A percentile compares a stretch with the other conserved stretches of the same genome.
Evolutionary conservation across 345 rosid genomes (phyloP).

Genomic region (Dipteronia dyeriana): DNA sequence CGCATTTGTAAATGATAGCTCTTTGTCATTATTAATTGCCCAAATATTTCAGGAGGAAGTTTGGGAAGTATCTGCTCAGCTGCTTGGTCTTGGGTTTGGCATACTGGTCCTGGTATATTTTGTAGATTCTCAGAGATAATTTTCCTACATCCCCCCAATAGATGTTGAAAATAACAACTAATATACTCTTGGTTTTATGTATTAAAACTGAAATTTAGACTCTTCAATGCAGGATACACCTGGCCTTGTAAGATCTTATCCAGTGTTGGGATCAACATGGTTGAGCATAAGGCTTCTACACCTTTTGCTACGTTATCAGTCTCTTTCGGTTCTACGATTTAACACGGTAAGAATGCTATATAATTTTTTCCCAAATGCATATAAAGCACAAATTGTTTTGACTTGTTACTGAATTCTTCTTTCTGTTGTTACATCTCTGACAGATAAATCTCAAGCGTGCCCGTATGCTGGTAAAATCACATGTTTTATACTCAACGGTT

Average conservation of each 20-base stretch:
- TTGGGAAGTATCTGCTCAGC: slow-evolving; percentile 98
- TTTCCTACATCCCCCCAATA: not conserved
- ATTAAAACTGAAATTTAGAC: slow-evolving; percentile 23
- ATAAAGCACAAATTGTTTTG: not conserved
- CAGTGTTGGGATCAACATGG: slow-evolving; percentile 72
- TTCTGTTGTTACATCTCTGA: slow-evolving; percentile 20
- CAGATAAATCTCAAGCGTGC: slow-evolving; percentile 98
- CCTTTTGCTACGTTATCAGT: slow-evolving; percentile 87
- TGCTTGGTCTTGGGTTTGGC: slow-evolving; percentile 86
- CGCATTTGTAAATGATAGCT: slow-evolving; percentile 4
- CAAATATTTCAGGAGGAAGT: slow-evolving; percentile 81
- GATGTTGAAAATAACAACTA: not conserved
- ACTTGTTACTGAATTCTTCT: not conserved
- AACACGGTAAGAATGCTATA: slow-evolving; percentile 52
- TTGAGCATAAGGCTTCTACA: slow-evolving; percentile 71
- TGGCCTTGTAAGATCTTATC: slow-evolving; percentile 71
- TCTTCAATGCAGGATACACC: slow-evolving; percentile 77
- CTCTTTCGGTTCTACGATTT: slow-evolving; percentile 71
- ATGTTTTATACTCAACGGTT: slow-evolving; percentile 53
- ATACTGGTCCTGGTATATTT: slow-evolving; percentile 72
- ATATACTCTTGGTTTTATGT: slow-evolving; percentile 8
- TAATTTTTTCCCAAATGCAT: not conserved
- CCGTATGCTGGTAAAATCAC: slow-evolving; percentile 74
- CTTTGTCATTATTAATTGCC: slow-evolving; percentile 12
- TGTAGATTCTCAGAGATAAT: slow-evolving; percentile 2